Evolutionary conservation across 257 asterid genomes (phyloP).

Genomic region (Phtheirospermum japonicum): DNA sequence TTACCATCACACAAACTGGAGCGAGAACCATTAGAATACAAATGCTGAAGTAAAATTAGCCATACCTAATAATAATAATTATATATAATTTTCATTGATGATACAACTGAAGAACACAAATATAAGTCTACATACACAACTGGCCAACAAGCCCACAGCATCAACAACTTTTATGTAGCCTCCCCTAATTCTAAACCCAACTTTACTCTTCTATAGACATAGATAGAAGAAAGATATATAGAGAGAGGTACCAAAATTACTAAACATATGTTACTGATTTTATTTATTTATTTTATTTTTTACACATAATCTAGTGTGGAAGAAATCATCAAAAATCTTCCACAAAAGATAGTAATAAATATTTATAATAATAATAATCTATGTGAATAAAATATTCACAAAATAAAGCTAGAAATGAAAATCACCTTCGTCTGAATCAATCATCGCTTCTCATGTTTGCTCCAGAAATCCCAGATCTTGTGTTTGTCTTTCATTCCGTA

Average conservation of each 20-base stretch:
- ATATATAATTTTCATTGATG: neutral
- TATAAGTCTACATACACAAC: neutral
- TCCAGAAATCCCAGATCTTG: slow-evolving; percentile 5
- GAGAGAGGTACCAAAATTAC: neutral
- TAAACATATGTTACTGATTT: neutral
- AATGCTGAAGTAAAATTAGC: too few relatives aligned
- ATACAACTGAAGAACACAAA: neutral
- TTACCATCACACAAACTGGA: too few relatives aligned
- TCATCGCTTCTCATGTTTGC: slow-evolving; percentile 23
- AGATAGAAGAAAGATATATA: neutral
- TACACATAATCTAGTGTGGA: too few relatives aligned
- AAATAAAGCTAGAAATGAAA: neutral
- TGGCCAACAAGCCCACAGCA: too few relatives aligned
- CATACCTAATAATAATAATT: neutral
- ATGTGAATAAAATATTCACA: neutral
- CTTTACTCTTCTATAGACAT: neutral
- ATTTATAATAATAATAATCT: neutral
- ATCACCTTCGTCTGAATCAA: neutral
- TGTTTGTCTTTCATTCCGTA: slow-evolving; percentile 20
- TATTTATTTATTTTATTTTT: neutral
- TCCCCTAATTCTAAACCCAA: neutral
- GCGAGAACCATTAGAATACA: too few relatives aligned
- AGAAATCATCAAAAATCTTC: too few relatives aligned
- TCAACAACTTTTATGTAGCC: neutral
- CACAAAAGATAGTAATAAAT: too few relatives aligned